phyloP scores from a whole-genome alignment of 2,329 filamentous ascomycete species.

The Epichloe hybrida region DNA sequence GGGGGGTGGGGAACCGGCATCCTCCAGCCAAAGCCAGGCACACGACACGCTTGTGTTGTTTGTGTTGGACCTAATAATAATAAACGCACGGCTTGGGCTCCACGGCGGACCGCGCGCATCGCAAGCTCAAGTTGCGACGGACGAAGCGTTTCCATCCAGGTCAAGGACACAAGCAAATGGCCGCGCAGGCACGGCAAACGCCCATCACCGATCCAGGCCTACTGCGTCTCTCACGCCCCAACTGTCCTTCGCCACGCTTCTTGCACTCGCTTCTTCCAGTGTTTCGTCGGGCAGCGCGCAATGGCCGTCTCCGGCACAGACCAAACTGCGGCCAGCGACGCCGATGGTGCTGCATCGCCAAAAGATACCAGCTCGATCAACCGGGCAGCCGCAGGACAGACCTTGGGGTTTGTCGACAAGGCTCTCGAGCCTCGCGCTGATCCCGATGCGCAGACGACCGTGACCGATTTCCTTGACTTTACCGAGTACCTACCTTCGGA shows the following conservation, averaged over 20 bases:
- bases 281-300: not conserved
- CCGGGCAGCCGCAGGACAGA: slow-evolving; percentile 12
- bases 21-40: not conserved
- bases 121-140: slow-evolving; percentile 1
- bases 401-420: slow-evolving; percentile 22
- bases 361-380: slow-evolving; percentile 15
- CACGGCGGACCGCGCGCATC: slow-evolving; percentile 4
- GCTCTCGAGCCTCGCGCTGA: slow-evolving; percentile 41
- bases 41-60: not conserved
- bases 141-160: not conserved
- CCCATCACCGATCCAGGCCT: not conserved
- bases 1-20: not conserved
- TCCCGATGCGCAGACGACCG: slow-evolving; percentile 55
- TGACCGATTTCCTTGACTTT: slow-evolving; percentile 57
- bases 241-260: not conserved
- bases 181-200: slow-evolving; percentile 5
- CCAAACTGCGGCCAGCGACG: slow-evolving; percentile 10
- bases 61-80: too few relatives aligned
- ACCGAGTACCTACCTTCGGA: slow-evolving; percentile 58
- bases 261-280: not conserved
- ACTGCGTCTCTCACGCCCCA: not conserved
- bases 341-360: slow-evolving; percentile 15
- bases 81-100: not conserved
- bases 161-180: slow-evolving; percentile 6
- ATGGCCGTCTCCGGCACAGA: slow-evolving; percentile 17